phyloP scores from a whole-genome alignment of 306 rosid genomes.

The Medicago lupulina region DNA sequence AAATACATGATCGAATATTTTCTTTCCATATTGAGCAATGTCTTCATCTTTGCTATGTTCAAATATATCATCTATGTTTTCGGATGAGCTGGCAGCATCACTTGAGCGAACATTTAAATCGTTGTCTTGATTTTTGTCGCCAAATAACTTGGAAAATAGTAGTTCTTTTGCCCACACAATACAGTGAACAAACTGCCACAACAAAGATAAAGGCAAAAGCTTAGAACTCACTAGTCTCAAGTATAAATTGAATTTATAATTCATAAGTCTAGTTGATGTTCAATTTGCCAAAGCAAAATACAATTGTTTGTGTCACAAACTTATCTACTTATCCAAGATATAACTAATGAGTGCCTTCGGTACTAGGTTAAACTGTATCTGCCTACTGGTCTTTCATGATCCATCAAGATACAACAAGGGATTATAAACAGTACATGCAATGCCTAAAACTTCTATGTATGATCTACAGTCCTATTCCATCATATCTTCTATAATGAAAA shows the following conservation, averaged over 20 bases:
- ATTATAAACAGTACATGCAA: not conserved
- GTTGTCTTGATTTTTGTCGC: slow-evolving; percentile 90
- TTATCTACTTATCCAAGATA: not conserved
- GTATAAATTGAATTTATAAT: not conserved
- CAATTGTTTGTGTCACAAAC: slow-evolving; percentile 5
- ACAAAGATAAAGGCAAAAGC: slow-evolving; percentile 11
- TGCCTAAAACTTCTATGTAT: not conserved
- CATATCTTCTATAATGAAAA: not conserved
- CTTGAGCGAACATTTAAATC: slow-evolving; percentile 90
- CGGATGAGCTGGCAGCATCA: slow-evolving; percentile 84
- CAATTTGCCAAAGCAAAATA: slow-evolving; percentile 1
- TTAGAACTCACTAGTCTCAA: slow-evolving; percentile 22
- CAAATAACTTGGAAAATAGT: slow-evolving; percentile 89
- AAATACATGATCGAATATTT: slow-evolving; percentile 94
- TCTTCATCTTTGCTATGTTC: slow-evolving; percentile 81
- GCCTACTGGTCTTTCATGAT: slow-evolving; percentile 22
- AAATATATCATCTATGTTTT: slow-evolving; percentile 76
- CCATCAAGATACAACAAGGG: slow-evolving; percentile 17
- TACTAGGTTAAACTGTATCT: slow-evolving; percentile 4
- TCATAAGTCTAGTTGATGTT: slow-evolving; percentile 13
- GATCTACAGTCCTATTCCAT: slow-evolving; percentile 8
- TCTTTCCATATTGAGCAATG: slow-evolving; percentile 84
- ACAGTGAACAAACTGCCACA: slow-evolving; percentile 91
- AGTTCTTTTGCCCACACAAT: slow-evolving; percentile 98
- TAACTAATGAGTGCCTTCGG: slow-evolving; percentile 8